These are phyloP conservation scores for Candida ulmi DNA, from an alignment of 805 yeast genomes.

Conservation along the genomic window DNA sequence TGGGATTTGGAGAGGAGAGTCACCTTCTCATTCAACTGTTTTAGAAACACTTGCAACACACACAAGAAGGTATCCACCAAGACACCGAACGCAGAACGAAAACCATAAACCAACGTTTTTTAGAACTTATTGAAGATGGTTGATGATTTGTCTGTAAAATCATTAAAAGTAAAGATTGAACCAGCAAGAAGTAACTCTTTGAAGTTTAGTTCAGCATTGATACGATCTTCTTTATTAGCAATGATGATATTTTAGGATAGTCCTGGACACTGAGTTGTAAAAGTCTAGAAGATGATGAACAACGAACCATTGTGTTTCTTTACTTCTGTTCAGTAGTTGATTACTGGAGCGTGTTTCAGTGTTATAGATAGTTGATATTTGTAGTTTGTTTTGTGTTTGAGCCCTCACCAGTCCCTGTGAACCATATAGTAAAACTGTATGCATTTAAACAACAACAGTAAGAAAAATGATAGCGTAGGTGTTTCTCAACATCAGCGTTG, in stretches of 20 bases:
- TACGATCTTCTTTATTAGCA: slow-evolving; percentile 54
- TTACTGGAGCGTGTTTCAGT: too few species aligned
- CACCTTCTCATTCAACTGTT: slow-evolving; percentile 83
- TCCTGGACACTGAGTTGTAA: slow-evolving; percentile 5
- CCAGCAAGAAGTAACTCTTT: slow-evolving; percentile 82
- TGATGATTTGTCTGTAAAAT: slow-evolving; percentile 66
- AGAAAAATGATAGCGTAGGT: too few species aligned
- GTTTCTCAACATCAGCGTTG: too few species aligned
- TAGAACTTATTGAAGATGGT: slow-evolving; percentile 51
- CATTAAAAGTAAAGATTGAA: slow-evolving; percentile 89
- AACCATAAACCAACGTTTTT: slow-evolving; percentile 51
- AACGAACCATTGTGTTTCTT: too few species aligned
- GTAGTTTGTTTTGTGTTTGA: too few species aligned
- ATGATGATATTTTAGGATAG: slow-evolving; percentile 4
- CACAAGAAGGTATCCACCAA: slow-evolving; percentile 75
- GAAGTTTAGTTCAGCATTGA: slow-evolving; percentile 55
- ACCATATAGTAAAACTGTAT: too few species aligned
- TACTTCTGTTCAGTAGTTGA: too few species aligned
- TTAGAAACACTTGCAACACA: slow-evolving; percentile 93
- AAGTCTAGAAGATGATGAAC: too few species aligned
- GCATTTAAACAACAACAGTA: too few species aligned
- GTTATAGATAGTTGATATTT: too few species aligned
- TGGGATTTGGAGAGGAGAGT: slow-evolving; percentile 86
- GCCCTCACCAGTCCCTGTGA: too few species aligned
- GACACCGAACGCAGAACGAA: slow-evolving; percentile 66